These are phyloP conservation scores for Blastobotrys ciferrii DNA, from an alignment of 1,139 yeast species.

Conservation along the genomic window DNA sequence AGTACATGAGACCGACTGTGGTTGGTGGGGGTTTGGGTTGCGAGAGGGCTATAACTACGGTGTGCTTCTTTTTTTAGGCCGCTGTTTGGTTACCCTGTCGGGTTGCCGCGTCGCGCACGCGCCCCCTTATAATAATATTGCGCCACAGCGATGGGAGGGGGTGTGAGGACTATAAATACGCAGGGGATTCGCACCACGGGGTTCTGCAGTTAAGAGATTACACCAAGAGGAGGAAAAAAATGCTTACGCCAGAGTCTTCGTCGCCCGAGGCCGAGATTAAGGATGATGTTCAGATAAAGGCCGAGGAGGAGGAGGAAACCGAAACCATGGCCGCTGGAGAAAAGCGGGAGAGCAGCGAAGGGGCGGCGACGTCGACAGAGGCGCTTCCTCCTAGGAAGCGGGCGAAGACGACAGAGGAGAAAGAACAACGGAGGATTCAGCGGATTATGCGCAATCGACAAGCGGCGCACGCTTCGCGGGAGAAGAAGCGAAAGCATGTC, in stretches of 20 bases:
- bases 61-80: neutral
- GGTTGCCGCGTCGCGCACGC: neutral
- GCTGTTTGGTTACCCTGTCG: neutral
- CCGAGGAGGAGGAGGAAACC: neutral
- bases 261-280: constrained; percentile 6
- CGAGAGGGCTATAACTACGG: too few relatives aligned
- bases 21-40: too few relatives aligned
- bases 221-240: constrained; percentile 3
- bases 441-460: constrained; percentile 89
- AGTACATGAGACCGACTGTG: too few relatives aligned
- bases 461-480: constrained; percentile 97
- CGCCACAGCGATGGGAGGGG: neutral
- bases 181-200: neutral
- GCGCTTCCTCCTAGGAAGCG: constrained; percentile 91
- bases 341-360: constrained; percentile 10
- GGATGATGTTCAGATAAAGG: neutral
- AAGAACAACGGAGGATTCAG: constrained; percentile 92
- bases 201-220: constrained; percentile 5
- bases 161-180: neutral
- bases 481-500: constrained; percentile 90
- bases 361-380: constrained; percentile 22
- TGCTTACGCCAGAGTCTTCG: constrained; percentile 15
- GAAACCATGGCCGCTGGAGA: constrained; percentile 1
- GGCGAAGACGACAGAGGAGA: constrained; percentile 94
- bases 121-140: constrained; percentile 2